Conservation (phyloP, 192 early-diverging fungal genomes). For the Coemansia furcata region DNA sequence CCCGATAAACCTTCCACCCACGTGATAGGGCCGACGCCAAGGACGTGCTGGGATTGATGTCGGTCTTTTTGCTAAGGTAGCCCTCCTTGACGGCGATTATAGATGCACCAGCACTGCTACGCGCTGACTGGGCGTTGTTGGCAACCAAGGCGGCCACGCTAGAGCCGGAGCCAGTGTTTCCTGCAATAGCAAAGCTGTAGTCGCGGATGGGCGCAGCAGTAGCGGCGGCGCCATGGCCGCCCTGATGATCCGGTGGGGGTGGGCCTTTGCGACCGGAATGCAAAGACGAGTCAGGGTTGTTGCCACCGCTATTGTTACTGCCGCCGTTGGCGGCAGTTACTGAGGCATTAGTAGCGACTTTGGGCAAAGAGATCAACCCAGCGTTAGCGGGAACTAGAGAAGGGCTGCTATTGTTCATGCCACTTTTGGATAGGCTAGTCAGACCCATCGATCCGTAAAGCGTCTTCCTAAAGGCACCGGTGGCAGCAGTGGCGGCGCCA, state of each 20-base stretch:
- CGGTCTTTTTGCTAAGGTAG: conserved; percentile 72
- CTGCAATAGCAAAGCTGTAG: conserved; percentile 51
- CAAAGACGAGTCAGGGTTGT: neutral
- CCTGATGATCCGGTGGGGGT: conserved; percentile 13
- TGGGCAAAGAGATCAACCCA: conserved; percentile 4
- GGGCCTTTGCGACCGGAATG: conserved; percentile 34
- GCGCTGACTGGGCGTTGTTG: conserved; percentile 26
- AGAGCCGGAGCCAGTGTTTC: conserved; percentile 10
- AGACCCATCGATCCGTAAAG: conserved; percentile 45
- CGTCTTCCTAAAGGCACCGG: conserved; percentile 33
- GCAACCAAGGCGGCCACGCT: neutral
- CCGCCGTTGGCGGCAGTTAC: neutral
- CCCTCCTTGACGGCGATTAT: conserved; percentile 56
- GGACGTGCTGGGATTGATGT: conserved; percentile 61
- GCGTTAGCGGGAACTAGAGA: conserved; percentile 14
- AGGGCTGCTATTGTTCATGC: conserved; percentile 38
- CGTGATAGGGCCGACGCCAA: conserved; percentile 58
- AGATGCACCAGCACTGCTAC: conserved; percentile 38
- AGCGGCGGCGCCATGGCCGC: neutral
- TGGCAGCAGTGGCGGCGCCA: conserved; percentile 13
- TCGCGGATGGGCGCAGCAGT: conserved; percentile 27
- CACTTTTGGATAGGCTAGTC: conserved; percentile 25
- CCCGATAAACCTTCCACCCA: conserved; percentile 77
- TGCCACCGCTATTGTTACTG: neutral
- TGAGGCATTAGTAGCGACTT: neutral